Conservation (phyloP, 805 yeast genomes). For the Ogataea glucozyma region DNA sequence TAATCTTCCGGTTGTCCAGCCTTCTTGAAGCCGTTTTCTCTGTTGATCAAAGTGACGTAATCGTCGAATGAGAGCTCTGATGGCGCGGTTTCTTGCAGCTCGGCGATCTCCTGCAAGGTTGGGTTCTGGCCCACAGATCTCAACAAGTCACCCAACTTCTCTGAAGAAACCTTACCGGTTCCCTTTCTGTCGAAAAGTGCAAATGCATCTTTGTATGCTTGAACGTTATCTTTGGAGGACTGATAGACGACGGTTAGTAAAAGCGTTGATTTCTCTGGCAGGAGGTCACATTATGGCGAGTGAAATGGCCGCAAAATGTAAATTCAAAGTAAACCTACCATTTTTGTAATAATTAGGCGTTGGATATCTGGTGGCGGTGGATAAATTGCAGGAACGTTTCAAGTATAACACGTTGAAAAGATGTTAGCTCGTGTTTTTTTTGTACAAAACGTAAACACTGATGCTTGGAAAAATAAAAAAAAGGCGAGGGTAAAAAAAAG, state of each 20-base stretch:
- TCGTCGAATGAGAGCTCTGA: conserved; percentile 69
- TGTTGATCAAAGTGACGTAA: conserved; percentile 71
- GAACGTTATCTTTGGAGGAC: conserved; percentile 25
- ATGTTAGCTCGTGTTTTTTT: conserved; percentile 2
- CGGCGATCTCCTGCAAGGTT: conserved; percentile 81
- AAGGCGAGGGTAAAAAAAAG: too few species aligned
- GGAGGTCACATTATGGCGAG: neutral
- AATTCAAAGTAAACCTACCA: neutral
- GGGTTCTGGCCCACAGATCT: conserved; percentile 99
- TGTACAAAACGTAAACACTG: conserved; percentile 1
- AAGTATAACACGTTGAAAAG: neutral
- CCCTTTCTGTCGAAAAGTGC: conserved; percentile 96
- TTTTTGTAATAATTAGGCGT: neutral
- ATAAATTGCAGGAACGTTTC: neutral
- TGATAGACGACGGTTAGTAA: neutral
- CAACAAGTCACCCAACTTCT: conserved; percentile 85
- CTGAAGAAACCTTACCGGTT: conserved; percentile 83
- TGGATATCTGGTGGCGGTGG: neutral
- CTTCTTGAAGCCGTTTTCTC: conserved; percentile 87
- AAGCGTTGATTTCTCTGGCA: neutral
- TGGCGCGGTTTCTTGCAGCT: conserved; percentile 43
- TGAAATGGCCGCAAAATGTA: neutral
- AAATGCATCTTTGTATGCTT: conserved; percentile 84
- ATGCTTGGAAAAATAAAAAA: too few species aligned
- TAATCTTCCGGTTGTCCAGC: conserved; percentile 91